Evolutionary conservation across 192 early-diverging fungal species (phyloP), one percentile per base, ranked within the genome.

Genomic region (Entomortierella chlamydospora): DNA sequence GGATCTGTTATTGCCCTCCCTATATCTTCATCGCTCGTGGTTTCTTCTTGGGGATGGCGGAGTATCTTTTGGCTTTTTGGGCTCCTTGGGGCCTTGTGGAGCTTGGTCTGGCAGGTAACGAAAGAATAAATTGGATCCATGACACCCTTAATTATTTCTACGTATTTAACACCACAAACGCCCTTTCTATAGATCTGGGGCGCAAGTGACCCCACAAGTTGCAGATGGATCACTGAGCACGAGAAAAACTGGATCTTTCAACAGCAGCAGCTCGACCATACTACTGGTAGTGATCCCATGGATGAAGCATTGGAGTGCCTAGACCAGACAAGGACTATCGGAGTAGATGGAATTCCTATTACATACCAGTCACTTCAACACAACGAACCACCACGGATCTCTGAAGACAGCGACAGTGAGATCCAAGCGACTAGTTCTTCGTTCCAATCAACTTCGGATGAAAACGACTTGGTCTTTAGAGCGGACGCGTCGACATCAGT

Each of bases 61-160:
- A 71, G 82, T 39, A 74, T 83, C 41, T 83, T 83, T 63, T 83
- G 68, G 61, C 33, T 83, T 3, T 83, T 83, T 66, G 76, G 82
- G 0, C 3, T 26, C n/a, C 62, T 74, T 30, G 82, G 82, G 2
- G 0, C 70, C 18, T 3, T 67, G 26, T 83, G 82, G 82, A 73
- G 58, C 29, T 8, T 74, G 3, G 26, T 28, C 6, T 83, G 82
- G 82, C 66, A 79, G 61, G 67, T 66, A 70, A 5, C 10, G 34
- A 37, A 37, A 37, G 34, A 10, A 10, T 37, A 37, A 37, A 7
- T 7, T 37, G 4, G 10, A 4, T 7, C 5, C 34, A 10, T 37
- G 4, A 10, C 34, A 37, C 34, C 4, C 34, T 7, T 37, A 4
- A 37, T 37, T 10, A 37, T 30, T 18, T 30, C 10, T 37, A 7